Base-by-base conservation (phyloP, 2,329 filamentous ascomycete genomes). In the Trichoderma cornu-damae region DNA sequence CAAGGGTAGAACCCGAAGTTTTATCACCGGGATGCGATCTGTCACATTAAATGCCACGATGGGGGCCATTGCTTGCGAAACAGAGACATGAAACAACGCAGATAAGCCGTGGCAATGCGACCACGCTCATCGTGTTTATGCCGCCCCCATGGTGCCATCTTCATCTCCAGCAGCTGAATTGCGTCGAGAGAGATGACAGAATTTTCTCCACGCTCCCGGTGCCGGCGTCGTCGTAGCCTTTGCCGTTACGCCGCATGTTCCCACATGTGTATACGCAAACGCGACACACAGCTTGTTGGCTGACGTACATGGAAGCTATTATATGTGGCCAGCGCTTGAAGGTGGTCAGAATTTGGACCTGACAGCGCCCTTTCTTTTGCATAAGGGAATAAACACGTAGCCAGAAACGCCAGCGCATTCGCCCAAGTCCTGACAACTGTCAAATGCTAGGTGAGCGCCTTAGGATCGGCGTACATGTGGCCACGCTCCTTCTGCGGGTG, bases 261-360 rank as follows among this genome's bases (percentile, higher is more conserved):
- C 4, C 11, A 37, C 11, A 22, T 4, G 34, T 35, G 22, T 28
- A 24, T 40, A 9, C 16, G 49, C 14, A n/a, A 28, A 52, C 5
- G 26, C 7, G 47, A 35, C 26, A 35, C 26, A 16, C 37, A n/a
- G 35, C 38, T 34, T 28, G 28, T 30, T 18, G 52, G 52, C 52
- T 55, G 42, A 55, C 42, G 42, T 20, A 16, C 42, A 54, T 35
- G 11, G 18, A 20, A 18, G 38, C 14, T 34, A 40, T 32, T 6
- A 24, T 38, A 11, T 28, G 49, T 38, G 28, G 32, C 51, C 32
- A 54, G 32, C 16, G n/a, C 20, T 16, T 7, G 34, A 16, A 28
- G 40, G 52, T 55, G 52, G 52, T 55, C 42, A 55, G 52, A 47
- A 47, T 38, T 55, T 28, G 52, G 52, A 38, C 34, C n/a, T 18